Conservation (phyloP, 345 rosid species). For the Crucihimalaya himalaica region DNA sequence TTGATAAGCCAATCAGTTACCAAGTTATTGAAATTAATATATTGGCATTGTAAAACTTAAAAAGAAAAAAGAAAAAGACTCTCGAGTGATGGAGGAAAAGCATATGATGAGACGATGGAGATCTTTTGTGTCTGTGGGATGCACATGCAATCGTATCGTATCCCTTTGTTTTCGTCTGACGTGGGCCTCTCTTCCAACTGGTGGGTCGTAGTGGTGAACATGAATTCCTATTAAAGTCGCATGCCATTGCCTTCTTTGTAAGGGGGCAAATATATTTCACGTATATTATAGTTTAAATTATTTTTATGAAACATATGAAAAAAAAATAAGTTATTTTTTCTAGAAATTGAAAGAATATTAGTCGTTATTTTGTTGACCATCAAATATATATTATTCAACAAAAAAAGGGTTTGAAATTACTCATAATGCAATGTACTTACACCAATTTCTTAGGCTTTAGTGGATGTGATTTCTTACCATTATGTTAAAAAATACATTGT, state of each 20-base stretch:
- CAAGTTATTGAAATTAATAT: neutral
- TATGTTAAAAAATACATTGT: too few species aligned
- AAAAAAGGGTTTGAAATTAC: too few species aligned
- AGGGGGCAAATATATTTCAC: neutral
- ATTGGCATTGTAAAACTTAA: neutral
- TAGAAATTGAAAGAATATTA: too few species aligned
- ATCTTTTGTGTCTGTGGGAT: slow-evolving; percentile 1
- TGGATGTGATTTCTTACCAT: too few species aligned
- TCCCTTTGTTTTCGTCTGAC: slow-evolving; percentile 14
- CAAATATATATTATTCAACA: too few species aligned
- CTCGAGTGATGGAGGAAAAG: neutral
- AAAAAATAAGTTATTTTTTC: too few species aligned
- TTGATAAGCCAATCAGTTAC: neutral
- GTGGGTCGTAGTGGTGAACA: slow-evolving; percentile 12
- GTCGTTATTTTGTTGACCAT: too few species aligned
- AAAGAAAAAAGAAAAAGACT: neutral
- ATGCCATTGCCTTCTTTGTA: neutral
- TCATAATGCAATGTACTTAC: too few species aligned
- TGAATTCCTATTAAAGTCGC: neutral
- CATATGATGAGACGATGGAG: neutral
- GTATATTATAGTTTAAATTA: neutral
- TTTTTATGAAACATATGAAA: neutral
- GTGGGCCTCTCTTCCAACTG: slow-evolving; percentile 15
- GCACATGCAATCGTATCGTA: slow-evolving; percentile 32
- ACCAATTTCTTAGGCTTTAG: too few species aligned